Percentiles rank a stretch among this genome's conserved stretches.
phyloP scores from a whole-genome alignment of 305 asterid species.

The Fraxinus albicans region DNA sequence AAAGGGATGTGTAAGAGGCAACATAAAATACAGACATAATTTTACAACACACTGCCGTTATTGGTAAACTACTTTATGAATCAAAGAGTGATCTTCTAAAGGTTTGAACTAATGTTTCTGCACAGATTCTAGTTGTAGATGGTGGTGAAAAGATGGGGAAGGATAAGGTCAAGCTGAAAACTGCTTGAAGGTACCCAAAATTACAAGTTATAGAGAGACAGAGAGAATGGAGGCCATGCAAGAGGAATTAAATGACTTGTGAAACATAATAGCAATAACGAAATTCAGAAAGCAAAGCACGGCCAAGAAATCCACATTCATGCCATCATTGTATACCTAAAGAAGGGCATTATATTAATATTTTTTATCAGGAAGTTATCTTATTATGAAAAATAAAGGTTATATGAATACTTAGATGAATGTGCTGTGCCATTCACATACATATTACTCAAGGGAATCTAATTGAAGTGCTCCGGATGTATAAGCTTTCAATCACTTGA shows the following conservation, averaged over 20 bases:
- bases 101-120: background rate
- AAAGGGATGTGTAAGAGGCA: background rate
- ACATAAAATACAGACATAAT: background rate
- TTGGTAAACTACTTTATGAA: background rate
- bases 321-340: background rate
- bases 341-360: background rate
- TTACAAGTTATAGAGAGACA: background rate
- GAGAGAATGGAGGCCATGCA: background rate
- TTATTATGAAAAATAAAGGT: background rate
- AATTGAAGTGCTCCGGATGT: background rate
- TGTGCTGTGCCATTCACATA: background rate
- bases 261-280: background rate
- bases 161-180: background rate
- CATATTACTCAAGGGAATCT: background rate
- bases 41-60: background rate
- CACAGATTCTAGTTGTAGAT: background rate
- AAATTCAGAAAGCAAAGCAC: background rate
- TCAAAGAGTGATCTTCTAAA: background rate
- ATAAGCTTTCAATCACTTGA: background rate
- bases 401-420: background rate
- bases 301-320: background rate
- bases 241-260: background rate
- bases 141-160: background rate
- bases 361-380: background rate
- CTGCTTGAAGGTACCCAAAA: background rate